Base-by-base conservation (phyloP, 331 rosid genomes). In the Quercus phellos region DNA sequence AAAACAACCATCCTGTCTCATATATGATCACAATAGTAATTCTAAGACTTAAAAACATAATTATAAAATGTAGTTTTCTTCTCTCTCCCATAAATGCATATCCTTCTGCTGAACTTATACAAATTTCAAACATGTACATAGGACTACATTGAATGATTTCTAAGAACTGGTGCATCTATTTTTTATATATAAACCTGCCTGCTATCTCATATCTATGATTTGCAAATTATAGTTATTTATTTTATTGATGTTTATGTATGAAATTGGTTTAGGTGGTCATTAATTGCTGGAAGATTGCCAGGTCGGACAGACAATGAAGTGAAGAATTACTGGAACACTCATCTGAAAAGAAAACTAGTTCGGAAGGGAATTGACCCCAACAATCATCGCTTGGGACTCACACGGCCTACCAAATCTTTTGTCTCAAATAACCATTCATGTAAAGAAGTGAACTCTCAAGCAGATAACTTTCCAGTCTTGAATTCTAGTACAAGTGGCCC, bases 241-340 rank as follows among this genome's bases (percentile, higher is more conserved):
- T 26, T 3, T 24, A 24, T 22, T 26, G 67, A 27, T 13, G 38
- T 27, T 66, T 34, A 34, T 32, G 17, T 66, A 7, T 18, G 29
- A 58, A 32, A 32, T 1, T 46, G 24, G 51, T 27, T 22, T 68
- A 84, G 88, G 83, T 80, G 88, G 88, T 70, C 88, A 13, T 43
- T 84, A 56, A 84, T 84, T 53, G 88, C 88, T 5, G 83, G 88
- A 74, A 77, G 88, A 61, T 70, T 84, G 74, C 88, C 88, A 10
- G 88, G 88, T 19, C 74, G 88, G 16, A 84, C 85, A 0, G 85
- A 80, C 27, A 84, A 77, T 70, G 87, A 84, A 78, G 85, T 84
- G 66, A 84, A 84, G 78, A 84, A 80, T 59, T 76, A 84, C 79
- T 84, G 87, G 87, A 80, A 84, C 50, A 80, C 77, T 21, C 87